Percentiles rank a stretch among this genome's conserved stretches.
phyloP scores from a whole-genome alignment of 805 yeast genomes.

The Limtongozyma cylindracea region DNA sequence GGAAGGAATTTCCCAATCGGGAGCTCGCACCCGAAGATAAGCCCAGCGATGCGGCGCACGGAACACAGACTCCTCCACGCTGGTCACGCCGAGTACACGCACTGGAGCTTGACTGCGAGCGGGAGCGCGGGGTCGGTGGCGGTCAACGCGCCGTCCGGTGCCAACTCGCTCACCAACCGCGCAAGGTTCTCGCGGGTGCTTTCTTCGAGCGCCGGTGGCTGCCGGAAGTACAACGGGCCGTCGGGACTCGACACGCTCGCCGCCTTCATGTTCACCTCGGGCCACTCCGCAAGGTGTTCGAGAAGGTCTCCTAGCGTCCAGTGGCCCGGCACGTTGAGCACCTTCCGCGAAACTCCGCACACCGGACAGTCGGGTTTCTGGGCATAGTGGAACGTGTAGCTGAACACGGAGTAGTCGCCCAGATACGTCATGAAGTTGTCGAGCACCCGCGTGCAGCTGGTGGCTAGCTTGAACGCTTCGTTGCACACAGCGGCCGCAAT shows the following conservation, averaged over 20 bases:
- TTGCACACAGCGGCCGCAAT: slow-evolving; percentile 77
- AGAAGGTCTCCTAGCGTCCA: slow-evolving; percentile 6
- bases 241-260: slow-evolving; percentile 20
- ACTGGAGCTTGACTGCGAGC: no score
- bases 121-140: no score
- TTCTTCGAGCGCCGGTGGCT: slow-evolving; percentile 19
- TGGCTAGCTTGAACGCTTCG: slow-evolving; percentile 59
- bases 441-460: slow-evolving; percentile 24
- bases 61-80: no score
- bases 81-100: no score
- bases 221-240: slow-evolving; percentile 16
- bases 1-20: no score
- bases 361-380: slow-evolving; percentile 44
- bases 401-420: slow-evolving; percentile 59
- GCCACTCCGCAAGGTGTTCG: slow-evolving; percentile 10
- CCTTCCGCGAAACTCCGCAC: slow-evolving; percentile 26
- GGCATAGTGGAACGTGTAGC: slow-evolving; percentile 43
- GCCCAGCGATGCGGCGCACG: no score
- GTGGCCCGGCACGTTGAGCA: slow-evolving; percentile 6
- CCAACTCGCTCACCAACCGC: slow-evolving; percentile 9
- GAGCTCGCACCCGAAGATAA: no score
- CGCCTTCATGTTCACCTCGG: slow-evolving; percentile 7
- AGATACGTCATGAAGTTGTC: slow-evolving; percentile 72
- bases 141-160: no score
- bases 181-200: slow-evolving; percentile 18